These are phyloP conservation scores for Populus deltoides DNA, from an alignment of 345 rosid species.

Conservation along the genomic window DNA sequence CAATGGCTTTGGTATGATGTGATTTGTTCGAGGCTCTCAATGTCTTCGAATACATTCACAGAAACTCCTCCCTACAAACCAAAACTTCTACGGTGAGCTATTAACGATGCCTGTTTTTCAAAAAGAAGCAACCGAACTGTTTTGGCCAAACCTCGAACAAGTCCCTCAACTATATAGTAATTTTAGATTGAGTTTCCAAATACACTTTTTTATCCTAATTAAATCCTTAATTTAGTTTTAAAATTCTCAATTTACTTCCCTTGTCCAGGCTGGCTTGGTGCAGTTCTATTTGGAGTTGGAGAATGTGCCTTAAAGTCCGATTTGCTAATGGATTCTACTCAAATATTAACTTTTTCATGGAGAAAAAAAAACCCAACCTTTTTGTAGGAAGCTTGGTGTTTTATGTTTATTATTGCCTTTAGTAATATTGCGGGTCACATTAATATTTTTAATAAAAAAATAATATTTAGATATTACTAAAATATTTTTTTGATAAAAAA, in stretches of 20 bases:
- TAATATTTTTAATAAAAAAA: too few relatives aligned
- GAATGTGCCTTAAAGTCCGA: background rate
- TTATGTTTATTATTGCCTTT: too few relatives aligned
- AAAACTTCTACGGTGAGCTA: background rate
- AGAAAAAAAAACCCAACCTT: too few relatives aligned
- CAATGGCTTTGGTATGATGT: constrained; percentile 22
- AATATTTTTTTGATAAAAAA: too few relatives aligned
- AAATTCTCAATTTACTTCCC: background rate
- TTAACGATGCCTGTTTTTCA: background rate
- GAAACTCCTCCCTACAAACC: background rate
- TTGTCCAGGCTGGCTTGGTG: background rate
- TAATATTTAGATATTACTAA: too few relatives aligned
- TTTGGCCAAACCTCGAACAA: background rate
- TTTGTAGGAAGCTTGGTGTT: too few relatives aligned
- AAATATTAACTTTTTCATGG: background rate
- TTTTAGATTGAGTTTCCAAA: background rate
- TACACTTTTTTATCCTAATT: background rate
- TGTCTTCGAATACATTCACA: background rate
- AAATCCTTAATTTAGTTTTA: background rate
- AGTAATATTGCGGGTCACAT: too few relatives aligned
- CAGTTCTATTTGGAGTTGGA: background rate
- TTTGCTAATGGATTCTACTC: background rate
- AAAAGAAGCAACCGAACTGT: background rate
- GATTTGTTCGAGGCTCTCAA: constrained; percentile 22
- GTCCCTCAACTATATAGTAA: background rate